Evolutionary conservation across 805 yeast genomes (phyloP).

Genomic region (Torulaspora quercuum): DNA sequence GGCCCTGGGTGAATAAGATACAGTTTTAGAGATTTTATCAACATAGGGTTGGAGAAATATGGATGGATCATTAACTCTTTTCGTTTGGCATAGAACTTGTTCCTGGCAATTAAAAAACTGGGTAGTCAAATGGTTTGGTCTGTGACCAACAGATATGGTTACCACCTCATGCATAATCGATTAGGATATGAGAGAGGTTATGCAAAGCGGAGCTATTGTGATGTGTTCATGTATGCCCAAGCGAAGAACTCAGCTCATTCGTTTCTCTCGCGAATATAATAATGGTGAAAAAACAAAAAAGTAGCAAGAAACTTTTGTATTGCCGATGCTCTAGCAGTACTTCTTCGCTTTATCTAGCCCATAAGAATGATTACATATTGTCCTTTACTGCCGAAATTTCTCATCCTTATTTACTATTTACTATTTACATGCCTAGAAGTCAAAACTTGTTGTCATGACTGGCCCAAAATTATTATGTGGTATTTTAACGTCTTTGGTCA

Average conservation of each 20-base stretch:
- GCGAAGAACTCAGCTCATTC: too few species aligned
- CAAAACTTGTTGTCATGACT: conserved; percentile 20
- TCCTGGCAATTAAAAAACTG: conserved; percentile 84
- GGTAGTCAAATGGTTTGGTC: conserved; percentile 69
- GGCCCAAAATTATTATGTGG: conserved; percentile 18
- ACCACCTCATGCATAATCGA: conserved; percentile 80
- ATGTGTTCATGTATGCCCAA: too few species aligned
- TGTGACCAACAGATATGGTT: conserved; percentile 68
- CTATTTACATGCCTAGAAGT: background rate
- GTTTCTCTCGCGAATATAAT: too few species aligned
- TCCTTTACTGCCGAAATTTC: too few species aligned
- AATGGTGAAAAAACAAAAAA: too few species aligned
- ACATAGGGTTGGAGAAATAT: conserved; percentile 47
- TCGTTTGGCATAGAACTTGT: conserved; percentile 47
- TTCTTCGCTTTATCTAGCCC: too few species aligned
- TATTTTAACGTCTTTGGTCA: conserved; percentile 11
- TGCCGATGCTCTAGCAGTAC: too few species aligned
- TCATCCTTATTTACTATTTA: background rate
- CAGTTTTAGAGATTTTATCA: conserved; percentile 40
- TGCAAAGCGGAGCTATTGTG: too few species aligned
- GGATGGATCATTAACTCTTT: conserved; percentile 39
- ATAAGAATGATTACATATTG: too few species aligned
- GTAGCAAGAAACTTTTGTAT: too few species aligned
- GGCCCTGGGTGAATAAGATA: conserved; percentile 76
- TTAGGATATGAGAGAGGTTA: too few species aligned